Evolutionary conservation across 495 filamentous ascomycete genomes (phyloP), one percentile per base, ranked within the genome.

Genomic region (Talaromyces adpressus): DNA sequence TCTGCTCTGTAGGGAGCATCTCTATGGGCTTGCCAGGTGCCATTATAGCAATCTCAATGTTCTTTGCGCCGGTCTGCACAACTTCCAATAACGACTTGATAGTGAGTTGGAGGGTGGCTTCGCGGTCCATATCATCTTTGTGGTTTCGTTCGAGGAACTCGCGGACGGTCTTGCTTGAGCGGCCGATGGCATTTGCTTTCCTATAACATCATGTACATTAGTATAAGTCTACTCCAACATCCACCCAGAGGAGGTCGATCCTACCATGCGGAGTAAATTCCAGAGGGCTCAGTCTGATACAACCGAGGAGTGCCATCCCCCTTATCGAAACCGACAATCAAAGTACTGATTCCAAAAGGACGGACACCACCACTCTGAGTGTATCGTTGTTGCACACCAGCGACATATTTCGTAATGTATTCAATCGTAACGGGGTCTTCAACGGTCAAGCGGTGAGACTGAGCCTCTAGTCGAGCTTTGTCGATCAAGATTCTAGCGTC

Each of bases 41-140:
- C 94, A 98, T 97, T 73, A 98, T 89, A 32, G 94, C 94, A 68
- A 98, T 96, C 79, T 98, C 94, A 70, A 98, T 98, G 75, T 98
- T 98, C 86, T 98, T 98, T 29, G 94, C 95, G 57, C 94, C 94
- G 14, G 94, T 98, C 73, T 98, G 94, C 63, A 98, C 94, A 58
- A 98, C 94, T 79, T 98, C 94, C 67, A 98, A 80, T 66, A 98
- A 82, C 51, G 93, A 97, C 83, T 98, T 98, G 81, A 98, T 92
- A 18, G 94, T 92, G 67, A 98, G 82, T 74, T 94, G 91, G 75
- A 98, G 92, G n/a, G 94, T 97, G 65, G 91, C 88, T 77, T 96
- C 92, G 58, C 92, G 85, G 73, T 96, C 90, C 93, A 98, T 96
- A 47, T 91, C 92, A 65, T 91, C 89, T 79, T 96, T 94, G 81